Evolutionary conservation across 257 asterid species (phyloP).

Genomic region (Solanum ossicruentum): DNA sequence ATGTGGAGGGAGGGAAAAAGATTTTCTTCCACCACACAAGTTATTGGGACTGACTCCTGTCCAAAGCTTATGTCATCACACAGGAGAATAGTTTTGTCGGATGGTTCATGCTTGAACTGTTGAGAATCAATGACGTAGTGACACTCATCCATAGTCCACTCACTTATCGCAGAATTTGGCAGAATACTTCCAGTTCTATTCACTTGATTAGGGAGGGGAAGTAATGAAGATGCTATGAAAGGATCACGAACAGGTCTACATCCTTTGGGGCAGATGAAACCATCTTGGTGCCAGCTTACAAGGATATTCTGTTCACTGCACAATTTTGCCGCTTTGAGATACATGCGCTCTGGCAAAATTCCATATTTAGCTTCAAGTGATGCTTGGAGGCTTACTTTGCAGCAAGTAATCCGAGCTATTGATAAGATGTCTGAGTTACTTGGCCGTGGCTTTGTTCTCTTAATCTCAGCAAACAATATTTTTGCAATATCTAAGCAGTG

Average conservation of each 20-base stretch:
- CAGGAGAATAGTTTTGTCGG: constrained; percentile 63
- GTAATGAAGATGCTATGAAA: constrained; percentile 29
- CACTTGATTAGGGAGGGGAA: constrained; percentile 22
- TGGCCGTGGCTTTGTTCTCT: constrained; percentile 67
- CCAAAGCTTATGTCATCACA: constrained; percentile 96
- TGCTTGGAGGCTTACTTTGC: constrained; percentile 58
- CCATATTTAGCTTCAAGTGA: constrained; percentile 61
- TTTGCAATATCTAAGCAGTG: constrained; percentile 86
- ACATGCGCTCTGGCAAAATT: constrained; percentile 53
- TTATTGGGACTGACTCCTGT: constrained; percentile 71
- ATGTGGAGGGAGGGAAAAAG: constrained; percentile 54
- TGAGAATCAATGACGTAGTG: constrained; percentile 85
- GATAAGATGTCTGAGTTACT: constrained; percentile 66
- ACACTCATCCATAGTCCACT: constrained; percentile 79
- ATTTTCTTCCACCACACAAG: constrained; percentile 90
- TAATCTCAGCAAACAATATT: constrained; percentile 60
- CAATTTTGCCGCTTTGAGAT: constrained; percentile 80
- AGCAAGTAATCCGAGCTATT: constrained; percentile 68
- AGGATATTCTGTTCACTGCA: constrained; percentile 82
- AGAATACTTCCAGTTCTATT: constrained; percentile 18
- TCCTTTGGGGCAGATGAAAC: constrained; percentile 69
- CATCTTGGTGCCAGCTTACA: constrained; percentile 80
- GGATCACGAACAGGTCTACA: constrained; percentile 28
- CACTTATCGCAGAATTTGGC: constrained; percentile 24
- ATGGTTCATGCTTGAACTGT: constrained; percentile 63